Conservation (phyloP, 1,139 yeast species). For the Yamadazyma taylorii region DNA sequence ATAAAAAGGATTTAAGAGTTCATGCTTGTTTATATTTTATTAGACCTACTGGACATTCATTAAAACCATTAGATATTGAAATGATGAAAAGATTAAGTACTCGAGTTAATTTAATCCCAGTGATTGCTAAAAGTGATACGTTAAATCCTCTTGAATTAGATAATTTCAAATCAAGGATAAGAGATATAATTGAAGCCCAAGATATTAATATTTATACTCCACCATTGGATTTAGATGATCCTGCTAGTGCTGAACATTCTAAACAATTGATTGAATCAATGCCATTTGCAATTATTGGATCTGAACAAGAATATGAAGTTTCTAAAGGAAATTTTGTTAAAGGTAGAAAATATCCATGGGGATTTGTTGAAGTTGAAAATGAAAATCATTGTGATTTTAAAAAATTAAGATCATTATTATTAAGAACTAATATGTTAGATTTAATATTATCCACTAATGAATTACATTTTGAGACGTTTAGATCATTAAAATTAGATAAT, state of each 20-base stretch:
- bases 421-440: slow-evolving; percentile 94
- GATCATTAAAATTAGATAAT: slow-evolving; percentile 76
- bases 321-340: slow-evolving; percentile 74
- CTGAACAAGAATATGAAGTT: slow-evolving; percentile 81
- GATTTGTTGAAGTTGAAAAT: slow-evolving; percentile 94
- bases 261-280: slow-evolving; percentile 82
- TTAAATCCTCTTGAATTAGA: slow-evolving; percentile 80
- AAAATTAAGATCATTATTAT: slow-evolving; percentile 79
- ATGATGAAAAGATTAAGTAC: slow-evolving; percentile 86
- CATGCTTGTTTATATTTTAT: slow-evolving; percentile 95
- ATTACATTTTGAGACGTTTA: slow-evolving; percentile 84
- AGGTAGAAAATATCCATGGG: slow-evolving; percentile 98
- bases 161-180: slow-evolving; percentile 79
- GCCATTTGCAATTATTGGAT: slow-evolving; percentile 94
- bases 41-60: slow-evolving; percentile 93
- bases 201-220: slow-evolving; percentile 90
- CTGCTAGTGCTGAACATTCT: slow-evolving; percentile 77
- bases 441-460: slow-evolving; percentile 88
- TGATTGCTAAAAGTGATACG: slow-evolving; percentile 94
- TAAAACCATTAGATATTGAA: slow-evolving; percentile 93
- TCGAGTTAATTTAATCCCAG: slow-evolving; percentile 91
- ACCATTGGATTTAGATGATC: slow-evolving; percentile 71
- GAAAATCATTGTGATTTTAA: slow-evolving; percentile 95
- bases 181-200: slow-evolving; percentile 91
- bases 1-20: slow-evolving; percentile 81